These are phyloP conservation scores for Puccinia triticina DNA, from an alignment of 1,284 basidiomycete genomes.

Conservation along the genomic window DNA sequence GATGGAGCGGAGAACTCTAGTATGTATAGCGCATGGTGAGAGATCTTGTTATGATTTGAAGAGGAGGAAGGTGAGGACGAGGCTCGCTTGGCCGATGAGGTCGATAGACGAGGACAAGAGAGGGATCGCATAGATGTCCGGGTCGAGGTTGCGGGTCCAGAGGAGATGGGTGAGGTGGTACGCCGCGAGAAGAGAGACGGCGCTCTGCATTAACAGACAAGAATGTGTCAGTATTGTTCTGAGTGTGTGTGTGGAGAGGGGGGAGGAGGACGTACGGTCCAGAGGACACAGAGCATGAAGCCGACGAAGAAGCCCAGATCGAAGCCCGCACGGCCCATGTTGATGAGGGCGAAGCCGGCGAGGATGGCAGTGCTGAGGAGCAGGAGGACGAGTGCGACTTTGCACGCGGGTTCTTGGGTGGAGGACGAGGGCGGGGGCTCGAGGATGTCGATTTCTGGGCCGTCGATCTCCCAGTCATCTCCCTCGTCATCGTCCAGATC, in stretches of 20 bases:
- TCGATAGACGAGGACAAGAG: conserved; percentile 88
- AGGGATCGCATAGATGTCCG: conserved; percentile 79
- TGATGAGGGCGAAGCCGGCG: conserved; percentile 73
- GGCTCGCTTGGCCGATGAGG: conserved; percentile 81
- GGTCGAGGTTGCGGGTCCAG: neutral
- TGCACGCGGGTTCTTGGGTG: conserved; percentile 54
- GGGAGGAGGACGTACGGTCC: conserved; percentile 61
- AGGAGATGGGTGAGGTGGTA: neutral
- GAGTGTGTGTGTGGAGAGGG: conserved; percentile 57
- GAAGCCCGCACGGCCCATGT: conserved; percentile 69
- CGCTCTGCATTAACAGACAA: conserved; percentile 62
- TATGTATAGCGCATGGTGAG: too few species aligned
- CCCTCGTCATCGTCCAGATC: conserved; percentile 6
- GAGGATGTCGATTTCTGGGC: neutral
- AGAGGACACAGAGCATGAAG: conserved; percentile 72
- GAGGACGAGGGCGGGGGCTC: too few species aligned
- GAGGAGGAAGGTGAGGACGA: conserved; percentile 64
- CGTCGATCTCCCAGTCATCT: conserved; percentile 39
- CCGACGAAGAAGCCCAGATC: conserved; percentile 62
- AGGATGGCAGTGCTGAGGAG: conserved; percentile 75
- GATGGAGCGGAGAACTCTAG: too few species aligned
- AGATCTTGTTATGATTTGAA: neutral
- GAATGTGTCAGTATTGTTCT: too few species aligned
- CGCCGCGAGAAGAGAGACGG: neutral
- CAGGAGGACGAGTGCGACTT: conserved; percentile 63